phyloP scores from a whole-genome alignment of 2,329 filamentous ascomycete species.

The Fusarium lateritium region DNA sequence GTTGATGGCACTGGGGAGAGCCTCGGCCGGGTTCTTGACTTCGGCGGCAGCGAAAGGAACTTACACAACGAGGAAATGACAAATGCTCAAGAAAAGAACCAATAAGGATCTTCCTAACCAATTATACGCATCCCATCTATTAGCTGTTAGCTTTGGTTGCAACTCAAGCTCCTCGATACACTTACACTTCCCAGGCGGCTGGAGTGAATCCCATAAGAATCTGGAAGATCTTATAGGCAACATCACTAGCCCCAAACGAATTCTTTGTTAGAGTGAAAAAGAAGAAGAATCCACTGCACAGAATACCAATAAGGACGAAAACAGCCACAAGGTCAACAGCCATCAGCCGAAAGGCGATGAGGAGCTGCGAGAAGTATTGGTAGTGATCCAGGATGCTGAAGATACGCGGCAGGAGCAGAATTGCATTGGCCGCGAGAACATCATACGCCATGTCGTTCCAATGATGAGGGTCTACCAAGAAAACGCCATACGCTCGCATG shows the following conservation, averaged over 20 bases:
- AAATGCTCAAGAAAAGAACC: constrained; percentile 90
- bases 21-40: constrained; percentile 77
- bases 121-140: constrained; percentile 80
- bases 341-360: constrained; percentile 96
- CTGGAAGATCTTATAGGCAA: constrained; percentile 94
- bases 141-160: constrained; percentile 28
- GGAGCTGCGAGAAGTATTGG: constrained; percentile 93
- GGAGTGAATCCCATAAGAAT: constrained; percentile 97
- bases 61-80: constrained; percentile 91
- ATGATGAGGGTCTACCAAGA: constrained; percentile 80
- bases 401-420: constrained; percentile 89
- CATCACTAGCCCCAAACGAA: constrained; percentile 77
- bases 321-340: constrained; percentile 89
- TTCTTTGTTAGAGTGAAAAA: constrained; percentile 89
- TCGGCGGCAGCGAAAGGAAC: constrained; percentile 74
- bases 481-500: constrained; percentile 88
- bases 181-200: constrained; percentile 90
- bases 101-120: constrained; percentile 82
- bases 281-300: constrained; percentile 95
- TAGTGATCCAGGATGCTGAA: constrained; percentile 96
- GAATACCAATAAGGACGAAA: constrained; percentile 85
- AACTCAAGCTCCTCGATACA: constrained; percentile 24
- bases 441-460: constrained; percentile 92
- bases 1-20: constrained; percentile 85
- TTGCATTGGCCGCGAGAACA: constrained; percentile 91